Evolutionary conservation across 257 asterid genomes (phyloP).

Genomic region (Osmanthus fragrans): DNA sequence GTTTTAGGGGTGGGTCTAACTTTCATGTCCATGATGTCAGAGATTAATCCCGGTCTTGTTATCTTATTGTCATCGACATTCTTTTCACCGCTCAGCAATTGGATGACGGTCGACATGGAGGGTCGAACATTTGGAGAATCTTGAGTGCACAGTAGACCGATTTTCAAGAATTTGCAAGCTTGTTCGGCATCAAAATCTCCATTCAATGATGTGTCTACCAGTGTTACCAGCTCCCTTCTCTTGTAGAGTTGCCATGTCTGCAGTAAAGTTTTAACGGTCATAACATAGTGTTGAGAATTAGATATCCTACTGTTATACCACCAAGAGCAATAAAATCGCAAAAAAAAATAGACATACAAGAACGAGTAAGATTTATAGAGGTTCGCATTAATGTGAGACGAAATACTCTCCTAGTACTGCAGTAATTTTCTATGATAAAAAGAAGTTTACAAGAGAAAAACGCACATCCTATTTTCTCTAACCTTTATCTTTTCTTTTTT

Average conservation of each 20-base stretch:
- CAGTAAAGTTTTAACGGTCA: neutral
- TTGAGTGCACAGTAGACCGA: constrained; percentile 92
- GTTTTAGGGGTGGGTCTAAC: constrained; percentile 47
- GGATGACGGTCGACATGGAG: constrained; percentile 75
- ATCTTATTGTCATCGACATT: constrained; percentile 46
- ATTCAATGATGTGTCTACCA: constrained; percentile 66
- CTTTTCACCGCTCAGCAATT: constrained; percentile 64
- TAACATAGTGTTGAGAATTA: neutral
- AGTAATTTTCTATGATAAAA: no score
- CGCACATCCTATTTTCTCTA: no score
- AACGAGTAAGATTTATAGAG: no score
- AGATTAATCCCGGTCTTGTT: constrained; percentile 83
- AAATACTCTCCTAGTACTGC: no score
- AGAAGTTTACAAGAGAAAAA: no score
- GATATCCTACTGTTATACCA: no score
- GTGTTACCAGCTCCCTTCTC: constrained; percentile 53
- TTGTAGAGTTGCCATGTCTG: constrained; percentile 91
- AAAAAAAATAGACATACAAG: no score
- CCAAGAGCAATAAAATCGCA: no score
- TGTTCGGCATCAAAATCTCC: constrained; percentile 81
- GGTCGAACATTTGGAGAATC: constrained; percentile 88
- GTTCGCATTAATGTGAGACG: no score
- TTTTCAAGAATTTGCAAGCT: constrained; percentile 79
- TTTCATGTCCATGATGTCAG: constrained; percentile 92
- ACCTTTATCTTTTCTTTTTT: no score